Evolutionary conservation across 345 rosid genomes (phyloP), one percentile per base, ranked within the genome.

Genomic region (Ceriops tagal): DNA sequence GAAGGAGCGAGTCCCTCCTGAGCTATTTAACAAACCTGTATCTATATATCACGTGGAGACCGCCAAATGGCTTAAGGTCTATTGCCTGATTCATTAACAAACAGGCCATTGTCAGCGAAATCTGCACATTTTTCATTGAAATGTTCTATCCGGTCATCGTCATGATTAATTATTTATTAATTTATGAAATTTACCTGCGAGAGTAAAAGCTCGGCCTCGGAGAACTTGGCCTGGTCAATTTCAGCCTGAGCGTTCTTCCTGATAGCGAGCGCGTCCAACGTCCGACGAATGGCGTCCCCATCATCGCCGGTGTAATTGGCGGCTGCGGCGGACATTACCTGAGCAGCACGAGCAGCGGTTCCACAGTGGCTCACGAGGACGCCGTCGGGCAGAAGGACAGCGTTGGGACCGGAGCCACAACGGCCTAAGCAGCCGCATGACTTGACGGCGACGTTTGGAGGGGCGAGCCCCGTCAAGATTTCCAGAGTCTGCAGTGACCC

Each of bases 341-440:
- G 86, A 5, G 92, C 88, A 27, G 96, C 92, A 61, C 81, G 73
- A 16, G 91, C 81, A 16, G 92, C 81, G 3, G 98, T 93, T 70
- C 83, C 84, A 68, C 96, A 89, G 73, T 91, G 96, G 19, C 84
- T 73, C 28, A 89, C 73, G 63, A 88, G 27, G 70, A 84, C 67
- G 49, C 87, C 97, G 56, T 79, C 77, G 26, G 98, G 97, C 8
- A 93, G 84, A 62, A 87, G 70, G 58, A 72, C 91, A 69, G 89
- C 78, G 80, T 93, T 93, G 21, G 98, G 97, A 26, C 98, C 98
- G 8, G 93, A 73, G 53, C 97, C 96, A 75, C 97, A 93, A 4
- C 90, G 85, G 72, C 97, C 97, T 59, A 91, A 78, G 81, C 97
- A 93, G 26, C 82, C 93, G 78, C 89, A 77, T 57, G 89, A 58